phyloP scores from a whole-genome alignment of 495 filamentous ascomycete genomes.

The Hamigera avellanea region DNA sequence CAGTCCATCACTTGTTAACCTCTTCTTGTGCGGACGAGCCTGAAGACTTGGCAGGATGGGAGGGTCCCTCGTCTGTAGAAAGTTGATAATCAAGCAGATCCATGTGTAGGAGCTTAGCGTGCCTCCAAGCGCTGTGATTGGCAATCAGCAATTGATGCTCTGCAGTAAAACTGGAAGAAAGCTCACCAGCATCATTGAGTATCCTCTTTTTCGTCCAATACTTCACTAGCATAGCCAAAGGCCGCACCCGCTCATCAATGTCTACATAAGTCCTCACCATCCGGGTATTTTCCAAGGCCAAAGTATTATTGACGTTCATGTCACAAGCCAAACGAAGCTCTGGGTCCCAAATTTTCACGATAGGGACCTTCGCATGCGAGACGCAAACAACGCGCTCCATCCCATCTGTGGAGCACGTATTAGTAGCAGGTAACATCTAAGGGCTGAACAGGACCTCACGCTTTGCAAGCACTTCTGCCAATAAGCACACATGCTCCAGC shows the following conservation, averaged over 20 bases:
- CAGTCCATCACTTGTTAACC: conserved; percentile 44
- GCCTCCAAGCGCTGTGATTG: conserved; percentile 63
- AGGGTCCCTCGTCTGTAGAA: conserved; percentile 80
- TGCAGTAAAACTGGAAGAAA: not conserved
- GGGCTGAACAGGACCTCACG: conserved; percentile 49
- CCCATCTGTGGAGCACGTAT: conserved; percentile 47
- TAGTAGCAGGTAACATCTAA: too few species aligned
- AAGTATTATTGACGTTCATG: conserved; percentile 96
- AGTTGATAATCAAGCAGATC: conserved; percentile 98
- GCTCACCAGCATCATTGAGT: conserved; percentile 88
- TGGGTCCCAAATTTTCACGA: conserved; percentile 98
- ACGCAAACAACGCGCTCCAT: conserved; percentile 95
- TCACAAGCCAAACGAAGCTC: conserved; percentile 85
- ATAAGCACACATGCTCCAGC: conserved; percentile 73
- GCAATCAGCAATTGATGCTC: not conserved
- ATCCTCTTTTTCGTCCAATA: conserved; percentile 90
- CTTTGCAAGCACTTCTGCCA: conserved; percentile 72
- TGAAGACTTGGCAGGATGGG: conserved; percentile 84
- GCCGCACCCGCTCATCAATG: conserved; percentile 82
- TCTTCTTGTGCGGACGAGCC: conserved; percentile 54
- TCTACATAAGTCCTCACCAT: conserved; percentile 98
- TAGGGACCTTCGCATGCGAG: conserved; percentile 87
- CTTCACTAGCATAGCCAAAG: conserved; percentile 90
- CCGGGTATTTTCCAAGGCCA: conserved; percentile 89
- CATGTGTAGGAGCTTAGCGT: conserved; percentile 98